A percentile compares a stretch with the other conserved stretches of the same genome.
Conservation (phyloP, 2,329 filamentous ascomycete species). For the Onygenales sp. region DNA sequence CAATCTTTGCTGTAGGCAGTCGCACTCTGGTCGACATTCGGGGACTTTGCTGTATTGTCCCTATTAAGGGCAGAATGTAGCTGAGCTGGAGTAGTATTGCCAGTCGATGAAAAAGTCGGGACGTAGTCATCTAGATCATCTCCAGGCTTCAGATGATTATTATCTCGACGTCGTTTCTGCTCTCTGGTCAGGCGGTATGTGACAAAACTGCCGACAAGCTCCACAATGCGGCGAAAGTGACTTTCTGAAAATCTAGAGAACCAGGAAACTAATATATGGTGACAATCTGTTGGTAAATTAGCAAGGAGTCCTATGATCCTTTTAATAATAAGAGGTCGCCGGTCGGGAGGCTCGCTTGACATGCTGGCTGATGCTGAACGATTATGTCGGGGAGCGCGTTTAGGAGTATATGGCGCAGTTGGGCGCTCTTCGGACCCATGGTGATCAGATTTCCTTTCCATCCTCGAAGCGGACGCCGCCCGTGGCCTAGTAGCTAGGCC, state of each 20-base stretch:
- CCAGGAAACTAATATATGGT: constrained; percentile 69
- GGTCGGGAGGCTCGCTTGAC: constrained; percentile 41
- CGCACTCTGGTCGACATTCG: constrained; percentile 41
- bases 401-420: not conserved
- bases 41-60: constrained; percentile 23
- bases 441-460: not conserved
- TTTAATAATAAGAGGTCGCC: constrained; percentile 78
- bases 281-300: constrained; percentile 64
- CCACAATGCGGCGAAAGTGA: constrained; percentile 64
- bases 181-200: constrained; percentile 69
- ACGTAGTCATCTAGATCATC: constrained; percentile 54
- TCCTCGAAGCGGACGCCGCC: not conserved
- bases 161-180: constrained; percentile 53
- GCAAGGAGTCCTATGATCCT: constrained; percentile 71
- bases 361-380: constrained; percentile 14
- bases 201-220: constrained; percentile 67
- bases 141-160: constrained; percentile 47
- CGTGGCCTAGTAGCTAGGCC: constrained; percentile 11
- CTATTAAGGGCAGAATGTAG: constrained; percentile 66
- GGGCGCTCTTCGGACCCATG: not conserved
- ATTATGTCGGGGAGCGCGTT: constrained; percentile 11
- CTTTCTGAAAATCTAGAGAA: constrained; percentile 59
- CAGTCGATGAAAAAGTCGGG: constrained; percentile 60
- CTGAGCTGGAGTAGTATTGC: constrained; percentile 55
- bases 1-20: constrained; percentile 72